Conservation (phyloP, 371 early-diverging fungal species). For the Lichtheimia ornata region DNA sequence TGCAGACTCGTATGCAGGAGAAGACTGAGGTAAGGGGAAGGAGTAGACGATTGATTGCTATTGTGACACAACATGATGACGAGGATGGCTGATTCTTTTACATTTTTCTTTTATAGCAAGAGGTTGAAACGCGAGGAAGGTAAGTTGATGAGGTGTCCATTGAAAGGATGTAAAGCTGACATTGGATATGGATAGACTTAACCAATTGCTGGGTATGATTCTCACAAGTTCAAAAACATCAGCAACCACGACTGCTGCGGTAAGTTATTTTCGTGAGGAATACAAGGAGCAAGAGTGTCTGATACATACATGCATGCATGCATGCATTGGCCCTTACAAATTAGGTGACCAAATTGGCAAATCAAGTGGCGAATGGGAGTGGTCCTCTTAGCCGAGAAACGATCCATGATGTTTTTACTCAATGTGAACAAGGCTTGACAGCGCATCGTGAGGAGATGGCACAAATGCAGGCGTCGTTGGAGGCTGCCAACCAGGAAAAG, state of each 20-base stretch:
- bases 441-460: constrained; percentile 19
- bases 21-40: constrained; percentile 45
- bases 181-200: constrained; percentile 15
- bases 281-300: neutral
- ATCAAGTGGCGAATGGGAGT: neutral
- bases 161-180: neutral
- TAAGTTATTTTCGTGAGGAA: constrained; percentile 1
- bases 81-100: neutral
- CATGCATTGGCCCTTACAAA: neutral
- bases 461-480: neutral
- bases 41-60: no score
- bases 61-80: no score
- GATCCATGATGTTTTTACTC: constrained; percentile 35
- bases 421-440: constrained; percentile 34
- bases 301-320: neutral
- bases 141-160: constrained; percentile 3
- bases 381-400: constrained; percentile 8
- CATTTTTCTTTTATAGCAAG: constrained; percentile 24
- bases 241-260: constrained; percentile 2
- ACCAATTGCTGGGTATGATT: constrained; percentile 32
- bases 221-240: constrained; percentile 34
- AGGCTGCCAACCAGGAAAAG: neutral
- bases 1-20: constrained; percentile 73
- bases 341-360: constrained; percentile 1
- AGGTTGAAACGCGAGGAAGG: constrained; percentile 38